Evolutionary conservation across 148 eudicot genomes (phyloP), one percentile per base, ranked within the genome.

Genomic region (Spergularia marina): DNA sequence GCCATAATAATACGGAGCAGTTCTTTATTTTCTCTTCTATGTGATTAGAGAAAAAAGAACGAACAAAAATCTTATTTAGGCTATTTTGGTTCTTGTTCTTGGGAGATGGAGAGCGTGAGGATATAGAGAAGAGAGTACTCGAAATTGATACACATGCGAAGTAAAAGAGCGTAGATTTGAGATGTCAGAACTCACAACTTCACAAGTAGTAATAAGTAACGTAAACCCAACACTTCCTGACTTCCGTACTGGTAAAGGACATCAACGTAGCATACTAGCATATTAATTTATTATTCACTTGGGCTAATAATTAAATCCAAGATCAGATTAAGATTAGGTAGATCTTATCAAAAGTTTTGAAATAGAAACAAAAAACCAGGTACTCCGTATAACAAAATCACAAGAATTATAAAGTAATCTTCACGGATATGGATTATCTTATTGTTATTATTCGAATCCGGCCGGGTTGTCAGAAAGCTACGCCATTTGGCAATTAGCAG

Each of bases 231-330:
- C 73, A 68, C 34, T 59, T 74, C 77, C 82, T 78, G 74, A 79
- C 82, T 34, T 74, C 77, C 82, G 82, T 79, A 79, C 82, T 34
- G 68, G 13, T 53, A 74, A 79, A 74, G 82, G 76, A 79, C 81
- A 55, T 44, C 6, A 13, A 51, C 51, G 59, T 25, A 30, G 53
- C 53, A n/a, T 15, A 23, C 30, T 25, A 30, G 53, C 53, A n/a
- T 15, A 23, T 49, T 49, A 68, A 15, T 2, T 30, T 18, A 21
- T 21, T 15, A 2, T 39, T 53, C 18, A 12, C 9, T 56, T 30
- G 36, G 36, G 2, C 36, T 71, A 20, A 2, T 49, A 17, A 20
- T 7, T 57, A 56, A 56, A 56, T 71, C 51, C 10, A 65, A 30
- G 11, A 65, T 36, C 15, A 30, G 11, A 65, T 36, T 36, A 30